Conservation (phyloP, 495 filamentous ascomycete genomes). For the Cudoniella acicularis region DNA sequence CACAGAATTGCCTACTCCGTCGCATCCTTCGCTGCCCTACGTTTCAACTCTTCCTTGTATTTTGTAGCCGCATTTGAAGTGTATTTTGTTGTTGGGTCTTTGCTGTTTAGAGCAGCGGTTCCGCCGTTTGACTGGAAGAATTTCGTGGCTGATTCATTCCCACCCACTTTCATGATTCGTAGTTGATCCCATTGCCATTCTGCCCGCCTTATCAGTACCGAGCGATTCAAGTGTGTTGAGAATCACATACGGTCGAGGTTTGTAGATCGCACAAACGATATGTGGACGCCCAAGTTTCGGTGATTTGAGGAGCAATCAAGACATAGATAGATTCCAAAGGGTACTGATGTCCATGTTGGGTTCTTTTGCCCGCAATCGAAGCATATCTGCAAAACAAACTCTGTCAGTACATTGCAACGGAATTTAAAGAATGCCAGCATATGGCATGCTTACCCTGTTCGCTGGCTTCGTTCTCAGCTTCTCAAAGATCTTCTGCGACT, state of each 20-base stretch:
- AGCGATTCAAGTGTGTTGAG: not conserved
- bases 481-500: slow-evolving; percentile 97
- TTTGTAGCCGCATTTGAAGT: slow-evolving; percentile 85
- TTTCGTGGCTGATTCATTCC: slow-evolving; percentile 96
- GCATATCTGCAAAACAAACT: slow-evolving; percentile 63
- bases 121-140: slow-evolving; percentile 96
- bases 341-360: slow-evolving; percentile 96
- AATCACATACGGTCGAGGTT: slow-evolving; percentile 90
- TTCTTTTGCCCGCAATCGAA: slow-evolving; percentile 97
- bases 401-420: slow-evolving; percentile 26
- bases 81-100: slow-evolving; percentile 95
- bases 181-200: slow-evolving; percentile 99
- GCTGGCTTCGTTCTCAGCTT: slow-evolving; percentile 90
- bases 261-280: slow-evolving; percentile 97
- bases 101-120: slow-evolving; percentile 87
- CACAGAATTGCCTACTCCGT: slow-evolving; percentile 55
- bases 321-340: slow-evolving; percentile 96
- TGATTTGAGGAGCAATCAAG: slow-evolving; percentile 94
- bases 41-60: slow-evolving; percentile 93
- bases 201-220: slow-evolving; percentile 32
- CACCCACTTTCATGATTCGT: slow-evolving; percentile 96
- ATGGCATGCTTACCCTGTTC: slow-evolving; percentile 69
- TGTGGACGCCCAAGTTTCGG: slow-evolving; percentile 87
- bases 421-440: not conserved
- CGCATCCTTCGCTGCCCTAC: slow-evolving; percentile 73